A percentile compares a stretch with the other conserved stretches of the same genome.
These are phyloP conservation scores for Aspergillus felis DNA, from an alignment of 2,329 filamentous ascomycete genomes.

Conservation along the genomic window DNA sequence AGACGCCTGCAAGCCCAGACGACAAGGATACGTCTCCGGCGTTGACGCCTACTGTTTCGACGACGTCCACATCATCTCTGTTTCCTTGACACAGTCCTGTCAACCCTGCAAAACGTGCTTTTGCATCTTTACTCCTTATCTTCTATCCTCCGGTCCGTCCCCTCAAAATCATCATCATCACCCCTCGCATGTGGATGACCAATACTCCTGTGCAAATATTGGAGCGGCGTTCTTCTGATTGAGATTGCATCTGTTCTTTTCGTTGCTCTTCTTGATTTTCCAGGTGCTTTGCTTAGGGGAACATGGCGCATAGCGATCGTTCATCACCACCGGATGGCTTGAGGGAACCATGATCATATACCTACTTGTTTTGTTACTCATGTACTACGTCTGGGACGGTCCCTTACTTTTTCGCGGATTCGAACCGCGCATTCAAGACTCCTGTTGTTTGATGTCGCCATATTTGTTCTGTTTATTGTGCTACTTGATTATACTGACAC, in stretches of 20 bases:
- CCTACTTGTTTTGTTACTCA: constrained; percentile 7
- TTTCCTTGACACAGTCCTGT: constrained; percentile 2
- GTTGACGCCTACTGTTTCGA: constrained; percentile 34
- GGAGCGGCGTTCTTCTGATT: constrained; percentile 17
- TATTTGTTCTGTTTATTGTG: constrained; percentile 11
- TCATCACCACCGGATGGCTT: constrained; percentile 9
- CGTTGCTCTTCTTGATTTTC: constrained; percentile 6
- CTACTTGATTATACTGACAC: constrained; percentile 11
- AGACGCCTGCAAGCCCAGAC: constrained; percentile 25
- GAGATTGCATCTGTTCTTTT: constrained; percentile 8
- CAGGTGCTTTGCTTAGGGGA: constrained; percentile 5
- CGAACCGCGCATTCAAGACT: constrained; percentile 7
- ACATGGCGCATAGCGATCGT: constrained; percentile 10
- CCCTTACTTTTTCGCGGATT: constrained; percentile 4
- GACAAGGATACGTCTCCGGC: constrained; percentile 33
- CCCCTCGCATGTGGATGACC: background rate
- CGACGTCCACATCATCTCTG: constrained; percentile 34
- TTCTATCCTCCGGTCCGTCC: constrained; percentile 1
- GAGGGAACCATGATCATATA: constrained; percentile 7
- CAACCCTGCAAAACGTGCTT: background rate
- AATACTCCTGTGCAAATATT: constrained; percentile 14
- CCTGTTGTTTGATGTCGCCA: background rate
- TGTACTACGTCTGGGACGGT: constrained; percentile 4
- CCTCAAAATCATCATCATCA: background rate
- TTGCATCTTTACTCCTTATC: constrained; percentile 5